Conservation (phyloP, 352 stramenopile genomes). For the Thalassiosira hispida region DNA sequence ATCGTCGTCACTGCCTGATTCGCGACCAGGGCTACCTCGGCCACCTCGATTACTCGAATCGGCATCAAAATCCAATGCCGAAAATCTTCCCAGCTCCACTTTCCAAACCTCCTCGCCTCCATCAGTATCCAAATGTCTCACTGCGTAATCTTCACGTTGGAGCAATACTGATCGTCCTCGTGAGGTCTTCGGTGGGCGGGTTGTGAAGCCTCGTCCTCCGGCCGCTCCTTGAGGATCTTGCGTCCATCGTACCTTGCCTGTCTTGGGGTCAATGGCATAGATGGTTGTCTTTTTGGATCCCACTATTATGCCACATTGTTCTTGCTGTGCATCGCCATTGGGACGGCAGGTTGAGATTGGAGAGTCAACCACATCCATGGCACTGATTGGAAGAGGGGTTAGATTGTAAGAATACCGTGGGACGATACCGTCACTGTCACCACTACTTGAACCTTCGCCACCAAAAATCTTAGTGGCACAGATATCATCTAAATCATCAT, state of each 20-base stretch:
- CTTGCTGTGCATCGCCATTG: conserved; percentile 13
- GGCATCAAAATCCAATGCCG: conserved; percentile 83
- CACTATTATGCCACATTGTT: conserved; percentile 79
- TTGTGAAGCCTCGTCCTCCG: conserved; percentile 35
- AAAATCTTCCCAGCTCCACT: conserved; percentile 83
- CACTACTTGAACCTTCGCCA: not conserved
- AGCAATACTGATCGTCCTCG: conserved; percentile 70
- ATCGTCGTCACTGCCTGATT: conserved; percentile 5
- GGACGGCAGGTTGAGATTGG: conserved; percentile 55
- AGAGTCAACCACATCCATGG: conserved; percentile 58
- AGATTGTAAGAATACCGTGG: conserved; percentile 43
- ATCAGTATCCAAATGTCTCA: conserved; percentile 81
- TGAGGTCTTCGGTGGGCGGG: not conserved
- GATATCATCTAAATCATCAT: conserved; percentile 30
- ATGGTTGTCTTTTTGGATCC: conserved; percentile 76
- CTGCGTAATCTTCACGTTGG: conserved; percentile 86
- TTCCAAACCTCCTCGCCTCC: conserved; percentile 86
- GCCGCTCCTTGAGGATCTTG: conserved; percentile 47
- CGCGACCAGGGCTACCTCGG: not conserved
- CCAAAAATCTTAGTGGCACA: conserved; percentile 11
- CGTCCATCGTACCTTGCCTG: conserved; percentile 73
- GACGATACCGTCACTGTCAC: conserved; percentile 7
- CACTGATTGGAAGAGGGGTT: conserved; percentile 40
- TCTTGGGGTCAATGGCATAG: conserved; percentile 69
- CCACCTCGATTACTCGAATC: conserved; percentile 27